Base-by-base conservation (phyloP, 352 stramenopile species). In the Lagenidium giganteum region DNA sequence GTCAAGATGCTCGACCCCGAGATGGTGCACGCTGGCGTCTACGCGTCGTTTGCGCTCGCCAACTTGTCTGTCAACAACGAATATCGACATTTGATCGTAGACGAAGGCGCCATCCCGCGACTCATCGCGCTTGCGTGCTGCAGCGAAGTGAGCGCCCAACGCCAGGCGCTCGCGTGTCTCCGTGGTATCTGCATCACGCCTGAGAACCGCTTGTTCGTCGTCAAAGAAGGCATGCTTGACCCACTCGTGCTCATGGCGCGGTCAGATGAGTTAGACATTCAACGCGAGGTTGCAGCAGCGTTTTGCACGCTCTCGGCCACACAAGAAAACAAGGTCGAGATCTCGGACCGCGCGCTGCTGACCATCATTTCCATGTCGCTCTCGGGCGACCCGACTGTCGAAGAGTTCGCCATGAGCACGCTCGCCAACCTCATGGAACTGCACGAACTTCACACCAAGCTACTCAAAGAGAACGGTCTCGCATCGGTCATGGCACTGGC, bases 291-390 rank as follows among this genome's bases (percentile, higher is more conserved):
- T 14, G 83, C 93, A 4, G 85, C 87, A 5, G 84, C 91, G 5
- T 87, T 98, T 31, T 98, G 97, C 53, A 96, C 80, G 27, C 68
- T 99, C 8, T 98, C 92, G 13, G 93, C 72, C 18, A 93, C 95
- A n/a, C 79, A 87, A 5, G 94, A 98, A 61, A 98, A 98, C 66
- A 98, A 98, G 62, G 74, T 95, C 23, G 91, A 98, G 61, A 97
- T 98, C 30, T 92, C 86, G 12, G 88, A 97, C 51, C 78, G 95
- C 41, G 77, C 87, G 17, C 75, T 98, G 31, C 92, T 96, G 8
- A 98, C 95, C 6, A 95, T 98, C 47, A 96, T 98, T 28, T 92
- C 82, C 14, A 85, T 98, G 63, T 87, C 95, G 26, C 69, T 98
- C 3, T 96, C 83, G 14, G 93, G 88, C 4, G 94, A 98, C 56